Evolutionary conservation across 805 yeast species (phyloP).

Genomic region (Candida ovalis): DNA sequence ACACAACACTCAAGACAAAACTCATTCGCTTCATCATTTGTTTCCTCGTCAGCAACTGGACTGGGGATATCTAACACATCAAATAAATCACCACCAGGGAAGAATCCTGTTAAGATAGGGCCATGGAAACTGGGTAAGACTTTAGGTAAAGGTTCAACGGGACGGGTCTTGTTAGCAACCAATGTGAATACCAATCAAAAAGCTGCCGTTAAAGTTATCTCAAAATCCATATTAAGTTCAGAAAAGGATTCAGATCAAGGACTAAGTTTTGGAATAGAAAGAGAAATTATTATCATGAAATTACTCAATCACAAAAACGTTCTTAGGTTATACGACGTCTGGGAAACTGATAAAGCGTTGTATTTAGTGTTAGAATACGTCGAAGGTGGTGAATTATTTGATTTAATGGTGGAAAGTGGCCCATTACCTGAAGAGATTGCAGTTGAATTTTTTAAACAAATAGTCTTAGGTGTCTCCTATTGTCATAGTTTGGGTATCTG

Average conservation of each 20-base stretch:
- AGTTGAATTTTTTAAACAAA: conserved; percentile 75
- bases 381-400: conserved; percentile 96
- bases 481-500: conserved; percentile 68
- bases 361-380: conserved; percentile 92
- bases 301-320: conserved; percentile 74
- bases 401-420: conserved; percentile 84
- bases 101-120: conserved; percentile 56
- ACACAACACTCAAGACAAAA: conserved; percentile 53
- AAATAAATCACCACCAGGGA: conserved; percentile 19
- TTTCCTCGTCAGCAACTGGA: conserved; percentile 40
- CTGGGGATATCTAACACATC: conserved; percentile 24
- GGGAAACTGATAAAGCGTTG: conserved; percentile 80
- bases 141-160: conserved; percentile 94
- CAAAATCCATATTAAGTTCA: conserved; percentile 65
- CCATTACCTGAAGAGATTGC: conserved; percentile 88
- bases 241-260: conserved; percentile 21
- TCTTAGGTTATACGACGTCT: conserved; percentile 75
- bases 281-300: conserved; percentile 85
- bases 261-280: conserved; percentile 78
- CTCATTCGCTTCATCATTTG: conserved; percentile 54
- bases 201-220: conserved; percentile 96
- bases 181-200: conserved; percentile 79
- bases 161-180: conserved; percentile 89
- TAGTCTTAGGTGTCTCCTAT: conserved; percentile 60
- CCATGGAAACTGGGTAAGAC: conserved; percentile 98